Percentiles rank a stretch among this genome's conserved stretches.
Evolutionary conservation across 1,284 basidiomycete species (phyloP).

Genomic region (Pyrrhoderma lamaoense): DNA sequence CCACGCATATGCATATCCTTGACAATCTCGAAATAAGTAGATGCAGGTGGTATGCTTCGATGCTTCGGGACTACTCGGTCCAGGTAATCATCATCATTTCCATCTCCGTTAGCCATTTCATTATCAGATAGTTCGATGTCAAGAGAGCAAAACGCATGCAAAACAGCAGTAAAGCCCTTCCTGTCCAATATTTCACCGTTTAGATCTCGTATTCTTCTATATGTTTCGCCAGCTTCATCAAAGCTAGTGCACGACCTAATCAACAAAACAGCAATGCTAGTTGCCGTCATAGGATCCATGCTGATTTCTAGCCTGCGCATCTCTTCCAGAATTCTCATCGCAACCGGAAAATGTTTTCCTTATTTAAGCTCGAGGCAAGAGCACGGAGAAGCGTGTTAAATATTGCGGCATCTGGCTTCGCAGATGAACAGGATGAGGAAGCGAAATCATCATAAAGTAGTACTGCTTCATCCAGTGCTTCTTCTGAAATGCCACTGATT

Average conservation of each 20-base stretch:
- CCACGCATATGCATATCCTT: slow-evolving; percentile 75
- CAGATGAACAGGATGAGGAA: not conserved
- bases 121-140: slow-evolving; percentile 32
- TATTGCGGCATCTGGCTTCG: slow-evolving; percentile 33
- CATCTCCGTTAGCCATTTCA: not conserved
- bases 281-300: slow-evolving; percentile 35
- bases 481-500: slow-evolving; percentile 32
- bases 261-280: slow-evolving; percentile 49
- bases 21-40: slow-evolving; percentile 72
- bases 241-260: slow-evolving; percentile 50
- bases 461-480: slow-evolving; percentile 41
- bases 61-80: slow-evolving; percentile 23
- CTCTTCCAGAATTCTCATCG: slow-evolving; percentile 50
- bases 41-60: slow-evolving; percentile 41
- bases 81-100: not conserved
- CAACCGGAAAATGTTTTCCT: slow-evolving; percentile 40
- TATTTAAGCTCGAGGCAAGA: slow-evolving; percentile 37
- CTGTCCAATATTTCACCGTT: slow-evolving; percentile 41
- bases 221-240: slow-evolving; percentile 55
- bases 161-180: slow-evolving; percentile 51
- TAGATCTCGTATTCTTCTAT: slow-evolving; percentile 37
- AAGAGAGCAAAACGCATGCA: slow-evolving; percentile 56
- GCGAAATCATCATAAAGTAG: slow-evolving; percentile 32
- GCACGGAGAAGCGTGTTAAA: slow-evolving; percentile 53
- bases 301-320: slow-evolving; percentile 30